Conservation (phyloP, 768 basidiomycete species). For the Rhodosporidiobolus odoratus region DNA sequence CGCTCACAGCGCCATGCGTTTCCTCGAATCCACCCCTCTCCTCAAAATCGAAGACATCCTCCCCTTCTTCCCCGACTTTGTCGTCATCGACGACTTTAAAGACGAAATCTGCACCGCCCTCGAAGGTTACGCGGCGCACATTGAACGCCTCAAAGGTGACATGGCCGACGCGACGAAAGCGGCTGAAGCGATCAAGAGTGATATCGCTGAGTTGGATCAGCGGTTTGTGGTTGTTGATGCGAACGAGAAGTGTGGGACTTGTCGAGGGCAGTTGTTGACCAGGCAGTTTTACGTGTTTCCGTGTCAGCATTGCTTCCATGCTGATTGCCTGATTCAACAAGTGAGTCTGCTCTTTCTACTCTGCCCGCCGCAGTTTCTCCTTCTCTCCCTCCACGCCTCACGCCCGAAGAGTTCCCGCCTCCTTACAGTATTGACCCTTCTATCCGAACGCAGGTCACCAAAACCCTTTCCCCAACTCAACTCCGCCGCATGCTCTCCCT, state of each 20-base stretch:
- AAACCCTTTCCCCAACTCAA: constrained; percentile 73
- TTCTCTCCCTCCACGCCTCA: too few relatives aligned
- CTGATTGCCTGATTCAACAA: constrained; percentile 89
- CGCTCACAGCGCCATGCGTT: constrained; percentile 79
- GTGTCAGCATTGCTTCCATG: constrained; percentile 95
- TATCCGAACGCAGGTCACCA: constrained; percentile 66
- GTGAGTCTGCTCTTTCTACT: constrained; percentile 53
- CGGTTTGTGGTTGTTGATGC: constrained; percentile 89
- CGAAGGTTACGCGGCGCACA: constrained; percentile 87
- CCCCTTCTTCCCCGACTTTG: constrained; percentile 99
- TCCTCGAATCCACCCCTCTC: constrained; percentile 86
- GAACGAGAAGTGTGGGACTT: constrained; percentile 77
- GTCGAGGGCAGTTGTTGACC: constrained; percentile 67
- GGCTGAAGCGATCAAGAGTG: constrained; percentile 87
- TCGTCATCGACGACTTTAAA: constrained; percentile 98
- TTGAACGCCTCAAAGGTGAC: constrained; percentile 78
- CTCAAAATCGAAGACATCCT: constrained; percentile 98
- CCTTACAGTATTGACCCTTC: not conserved
- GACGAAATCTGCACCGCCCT: constrained; percentile 94
- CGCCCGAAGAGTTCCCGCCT: too few relatives aligned
- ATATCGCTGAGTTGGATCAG: constrained; percentile 74
- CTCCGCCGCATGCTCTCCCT: constrained; percentile 79
- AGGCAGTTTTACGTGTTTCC: constrained; percentile 98
- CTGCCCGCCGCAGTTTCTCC: constrained; percentile 12
- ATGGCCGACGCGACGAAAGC: constrained; percentile 94